Evolutionary conservation across 345 rosid genomes (phyloP).

Genomic region (Physaria fendleri): DNA sequence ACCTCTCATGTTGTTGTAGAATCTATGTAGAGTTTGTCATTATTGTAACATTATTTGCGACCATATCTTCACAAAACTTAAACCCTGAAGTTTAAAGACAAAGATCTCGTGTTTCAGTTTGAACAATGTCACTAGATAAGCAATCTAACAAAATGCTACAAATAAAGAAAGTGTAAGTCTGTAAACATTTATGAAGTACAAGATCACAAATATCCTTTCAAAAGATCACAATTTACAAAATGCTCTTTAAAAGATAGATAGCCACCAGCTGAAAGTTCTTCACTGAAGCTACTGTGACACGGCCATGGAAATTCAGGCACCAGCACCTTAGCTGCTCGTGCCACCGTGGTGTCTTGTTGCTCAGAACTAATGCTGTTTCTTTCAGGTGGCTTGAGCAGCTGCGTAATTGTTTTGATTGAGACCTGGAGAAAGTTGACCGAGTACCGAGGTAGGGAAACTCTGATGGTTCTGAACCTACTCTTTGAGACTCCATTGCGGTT

Average conservation of each 20-base stretch:
- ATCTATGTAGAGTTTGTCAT: not conserved
- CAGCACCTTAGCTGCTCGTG: constrained; percentile 78
- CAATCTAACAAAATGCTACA: not conserved
- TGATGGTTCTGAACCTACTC: constrained; percentile 13
- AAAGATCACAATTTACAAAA: constrained; percentile 9
- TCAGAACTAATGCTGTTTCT: constrained; percentile 41
- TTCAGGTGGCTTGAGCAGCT: constrained; percentile 23
- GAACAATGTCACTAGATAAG: not conserved
- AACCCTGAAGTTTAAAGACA: not conserved
- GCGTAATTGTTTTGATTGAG: constrained; percentile 38
- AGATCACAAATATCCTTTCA: not conserved
- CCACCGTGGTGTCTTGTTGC: constrained; percentile 75
- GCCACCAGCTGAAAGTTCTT: constrained; percentile 51
- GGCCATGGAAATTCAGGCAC: constrained; percentile 75
- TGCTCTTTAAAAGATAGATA: not conserved
- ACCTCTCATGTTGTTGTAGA: not conserved
- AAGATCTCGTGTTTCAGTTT: not conserved
- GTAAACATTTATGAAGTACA: not conserved
- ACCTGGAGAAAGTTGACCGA: constrained; percentile 27
- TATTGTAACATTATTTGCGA: constrained; percentile 2
- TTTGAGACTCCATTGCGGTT: constrained; percentile 31
- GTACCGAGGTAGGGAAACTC: constrained; percentile 36
- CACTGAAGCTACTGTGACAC: constrained; percentile 78
- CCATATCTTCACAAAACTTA: not conserved
- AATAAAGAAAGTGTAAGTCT: not conserved